A percentile compares a stretch with the other conserved stretches of the same genome.
Conservation (phyloP, 2,329 filamentous ascomycete species). For the Aureobasidium sp. region DNA sequence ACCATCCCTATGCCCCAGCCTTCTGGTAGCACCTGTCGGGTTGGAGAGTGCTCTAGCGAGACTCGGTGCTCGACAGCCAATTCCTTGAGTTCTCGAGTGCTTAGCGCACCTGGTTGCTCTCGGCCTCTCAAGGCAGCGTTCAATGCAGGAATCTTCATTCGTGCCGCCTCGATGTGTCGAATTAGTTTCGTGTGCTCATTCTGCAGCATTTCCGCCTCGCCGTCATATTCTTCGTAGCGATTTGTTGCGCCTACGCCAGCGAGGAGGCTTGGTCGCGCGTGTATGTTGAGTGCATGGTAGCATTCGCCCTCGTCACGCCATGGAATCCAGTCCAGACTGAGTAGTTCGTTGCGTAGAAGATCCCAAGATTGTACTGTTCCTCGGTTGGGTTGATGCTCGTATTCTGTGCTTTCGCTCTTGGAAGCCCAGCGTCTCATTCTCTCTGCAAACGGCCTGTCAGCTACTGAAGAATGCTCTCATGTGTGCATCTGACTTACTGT, state of each 20-base stretch:
- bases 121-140: neutral
- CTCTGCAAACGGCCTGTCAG: neutral
- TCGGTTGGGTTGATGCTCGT: conserved; percentile 1
- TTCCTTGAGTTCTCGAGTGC: neutral
- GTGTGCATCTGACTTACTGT: neutral
- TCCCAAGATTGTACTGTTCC: neutral
- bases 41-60: neutral
- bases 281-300: neutral
- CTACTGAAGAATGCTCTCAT: neutral
- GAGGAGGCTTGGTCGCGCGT: conserved; percentile 6
- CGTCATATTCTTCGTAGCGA: neutral
- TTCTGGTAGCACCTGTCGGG: neutral
- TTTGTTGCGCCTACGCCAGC: neutral
- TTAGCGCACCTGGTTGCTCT: neutral
- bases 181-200: neutral
- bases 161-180: neutral
- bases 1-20: conserved; percentile 6
- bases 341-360: conserved; percentile 1
- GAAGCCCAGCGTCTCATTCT: conserved; percentile 9
- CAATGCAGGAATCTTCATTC: neutral
- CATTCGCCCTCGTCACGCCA: conserved; percentile 5
- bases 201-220: neutral
- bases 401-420: neutral
- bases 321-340: conserved; percentile 10
- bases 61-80: neutral